Percentiles rank a stretch among this genome's conserved stretches.
Conservation (phyloP, 2,329 filamentous ascomycete species). For the Ceratocystis ficicola region DNA sequence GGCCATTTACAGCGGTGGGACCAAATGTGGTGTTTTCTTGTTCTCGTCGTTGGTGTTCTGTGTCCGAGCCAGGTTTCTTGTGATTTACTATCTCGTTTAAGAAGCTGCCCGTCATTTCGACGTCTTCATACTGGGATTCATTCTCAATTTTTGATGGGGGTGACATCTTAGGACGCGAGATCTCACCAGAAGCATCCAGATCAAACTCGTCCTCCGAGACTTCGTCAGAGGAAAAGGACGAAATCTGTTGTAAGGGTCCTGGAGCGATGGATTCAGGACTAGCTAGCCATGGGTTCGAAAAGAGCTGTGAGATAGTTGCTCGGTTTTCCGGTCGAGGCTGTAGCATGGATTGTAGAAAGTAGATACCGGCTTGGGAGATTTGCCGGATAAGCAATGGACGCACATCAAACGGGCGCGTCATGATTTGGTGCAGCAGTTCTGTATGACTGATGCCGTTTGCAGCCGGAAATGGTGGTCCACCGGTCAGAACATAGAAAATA, state of each 20-base stretch:
- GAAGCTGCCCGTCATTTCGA: conserved; percentile 21
- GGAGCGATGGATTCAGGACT: conserved; percentile 27
- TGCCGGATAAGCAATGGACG: conserved; percentile 45
- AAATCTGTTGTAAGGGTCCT: conserved; percentile 21
- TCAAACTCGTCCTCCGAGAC: conserved; percentile 43
- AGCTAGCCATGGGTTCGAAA: conserved; percentile 62
- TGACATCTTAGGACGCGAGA: conserved; percentile 10
- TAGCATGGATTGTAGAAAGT: conserved; percentile 69
- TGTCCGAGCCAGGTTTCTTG: neutral
- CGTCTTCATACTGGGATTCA: conserved; percentile 17
- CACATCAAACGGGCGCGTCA: conserved; percentile 61
- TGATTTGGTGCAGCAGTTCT: conserved; percentile 73
- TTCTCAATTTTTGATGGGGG: neutral
- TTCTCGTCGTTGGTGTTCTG: neutral
- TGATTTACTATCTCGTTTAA: conserved; percentile 16
- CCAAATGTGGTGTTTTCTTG: conserved; percentile 11
- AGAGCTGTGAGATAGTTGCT: conserved; percentile 58
- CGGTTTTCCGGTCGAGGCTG: conserved; percentile 66
- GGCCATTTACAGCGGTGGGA: neutral
- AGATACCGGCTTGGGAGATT: conserved; percentile 55
- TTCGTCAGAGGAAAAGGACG: conserved; percentile 45
- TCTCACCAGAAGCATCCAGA: conserved; percentile 8
- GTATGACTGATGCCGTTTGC: conserved; percentile 62
- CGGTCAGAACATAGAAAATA: conserved; percentile 73
- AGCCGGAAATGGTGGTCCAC: conserved; percentile 67